Evolutionary conservation across 2,329 filamentous ascomycete genomes (phyloP).

Genomic region (Thielaviopsis populi): DNA sequence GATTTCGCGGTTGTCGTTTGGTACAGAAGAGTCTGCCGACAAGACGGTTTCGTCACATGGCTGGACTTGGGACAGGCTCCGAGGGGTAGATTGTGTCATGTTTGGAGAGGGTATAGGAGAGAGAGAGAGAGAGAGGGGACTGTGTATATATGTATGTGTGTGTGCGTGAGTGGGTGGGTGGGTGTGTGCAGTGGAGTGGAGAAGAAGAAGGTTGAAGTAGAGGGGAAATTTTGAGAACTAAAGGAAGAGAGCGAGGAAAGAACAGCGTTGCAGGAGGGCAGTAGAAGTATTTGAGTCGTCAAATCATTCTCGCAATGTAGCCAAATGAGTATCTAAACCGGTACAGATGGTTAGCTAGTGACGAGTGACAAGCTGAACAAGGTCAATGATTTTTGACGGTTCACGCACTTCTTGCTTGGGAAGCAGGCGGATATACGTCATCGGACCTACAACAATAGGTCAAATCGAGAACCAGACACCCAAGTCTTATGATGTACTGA

Average conservation of each 20-base stretch:
- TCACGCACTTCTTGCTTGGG: not conserved
- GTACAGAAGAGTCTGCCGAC: not conserved
- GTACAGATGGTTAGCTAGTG: not conserved
- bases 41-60: not conserved
- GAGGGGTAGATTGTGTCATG: not conserved
- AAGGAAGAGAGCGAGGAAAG: not conserved
- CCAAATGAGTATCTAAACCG: not conserved
- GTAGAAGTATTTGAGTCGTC: not conserved
- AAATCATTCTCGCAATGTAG: constrained; percentile 5
- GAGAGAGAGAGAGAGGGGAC: not conserved
- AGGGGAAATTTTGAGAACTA: not conserved
- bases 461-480: not conserved
- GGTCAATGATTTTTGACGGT: not conserved
- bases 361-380: not conserved
- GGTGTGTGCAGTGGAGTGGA: not conserved
- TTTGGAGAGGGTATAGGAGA: not conserved
- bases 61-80: not conserved
- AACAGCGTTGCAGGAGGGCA: not conserved
- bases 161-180: not conserved
- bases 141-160: not conserved
- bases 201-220: not conserved
- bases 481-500: not conserved
- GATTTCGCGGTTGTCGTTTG: not conserved
- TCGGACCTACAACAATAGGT: not conserved
- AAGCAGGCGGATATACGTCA: constrained; percentile 1